Percentiles rank a stretch among this genome's conserved stretches.
These are phyloP conservation scores for Beauveria sp. DNA, from an alignment of 2,329 filamentous ascomycete species.

Conservation along the genomic window DNA sequence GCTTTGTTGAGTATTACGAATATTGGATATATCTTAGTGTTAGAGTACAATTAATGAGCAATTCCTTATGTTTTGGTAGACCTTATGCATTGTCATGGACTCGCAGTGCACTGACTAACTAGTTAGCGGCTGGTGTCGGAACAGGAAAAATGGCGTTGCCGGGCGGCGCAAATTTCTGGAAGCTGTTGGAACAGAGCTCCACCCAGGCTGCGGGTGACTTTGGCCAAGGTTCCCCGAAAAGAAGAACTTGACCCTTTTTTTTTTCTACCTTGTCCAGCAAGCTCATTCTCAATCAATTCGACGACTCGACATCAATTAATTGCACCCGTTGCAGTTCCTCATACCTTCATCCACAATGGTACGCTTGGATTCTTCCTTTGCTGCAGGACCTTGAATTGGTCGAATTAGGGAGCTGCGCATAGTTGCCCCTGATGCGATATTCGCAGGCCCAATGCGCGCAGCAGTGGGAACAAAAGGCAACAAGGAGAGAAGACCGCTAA, in stretches of 20 bases:
- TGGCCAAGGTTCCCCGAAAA: not conserved
- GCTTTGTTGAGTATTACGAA: not conserved
- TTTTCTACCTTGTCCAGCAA: not conserved
- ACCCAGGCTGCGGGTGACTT: not conserved
- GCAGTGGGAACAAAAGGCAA: not conserved
- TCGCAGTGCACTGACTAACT: not conserved
- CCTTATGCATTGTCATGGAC: not conserved
- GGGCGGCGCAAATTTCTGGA: constrained; percentile 14
- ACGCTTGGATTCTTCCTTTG: not conserved
- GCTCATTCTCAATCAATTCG: not conserved
- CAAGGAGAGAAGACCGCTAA: not conserved
- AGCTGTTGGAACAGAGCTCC: constrained; percentile 15
- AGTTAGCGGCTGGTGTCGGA: constrained; percentile 1
- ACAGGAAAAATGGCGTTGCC: constrained; percentile 12
- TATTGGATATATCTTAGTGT: constrained; percentile 9
- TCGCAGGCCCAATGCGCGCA: not conserved
- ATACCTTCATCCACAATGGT: constrained; percentile 13
- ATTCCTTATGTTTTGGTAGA: not conserved
- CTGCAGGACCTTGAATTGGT: not conserved
- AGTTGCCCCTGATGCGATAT: too few species aligned
- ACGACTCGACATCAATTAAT: constrained; percentile 14
- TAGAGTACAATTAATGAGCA: constrained; percentile 6
- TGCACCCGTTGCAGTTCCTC: not conserved
- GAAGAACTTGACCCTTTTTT: constrained; percentile 9
- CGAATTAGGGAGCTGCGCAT: not conserved